Evolutionary conservation across 1,284 basidiomycete species (phyloP).

Genomic region (Austroboletus novae-zelandiae): DNA sequence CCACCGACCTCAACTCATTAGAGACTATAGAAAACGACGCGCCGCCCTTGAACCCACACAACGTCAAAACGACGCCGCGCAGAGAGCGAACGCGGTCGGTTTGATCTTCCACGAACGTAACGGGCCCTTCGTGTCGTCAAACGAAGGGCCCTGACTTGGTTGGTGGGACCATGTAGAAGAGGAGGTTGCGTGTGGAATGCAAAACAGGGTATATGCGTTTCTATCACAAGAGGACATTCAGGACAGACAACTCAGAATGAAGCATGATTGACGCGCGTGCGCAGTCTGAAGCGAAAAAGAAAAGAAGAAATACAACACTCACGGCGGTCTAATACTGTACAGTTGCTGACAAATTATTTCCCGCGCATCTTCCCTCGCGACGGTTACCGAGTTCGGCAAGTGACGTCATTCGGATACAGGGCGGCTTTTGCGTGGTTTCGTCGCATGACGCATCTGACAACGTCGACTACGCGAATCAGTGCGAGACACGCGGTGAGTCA

Average conservation of each 20-base stretch:
- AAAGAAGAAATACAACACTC: background rate
- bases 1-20: constrained; percentile 53
- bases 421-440: too few species aligned
- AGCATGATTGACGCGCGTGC: too few species aligned
- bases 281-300: background rate
- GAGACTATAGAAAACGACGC: constrained; percentile 39
- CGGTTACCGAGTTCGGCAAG: constrained; percentile 14
- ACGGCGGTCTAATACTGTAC: constrained; percentile 16
- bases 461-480: constrained; percentile 28
- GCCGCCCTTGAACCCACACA: constrained; percentile 39
- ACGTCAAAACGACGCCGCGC: constrained; percentile 47
- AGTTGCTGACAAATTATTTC: constrained; percentile 22
- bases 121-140: constrained; percentile 42
- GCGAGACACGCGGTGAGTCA: too few species aligned
- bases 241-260: background rate
- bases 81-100: constrained; percentile 35
- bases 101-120: constrained; percentile 59
- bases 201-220: background rate
- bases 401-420: constrained; percentile 15
- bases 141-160: constrained; percentile 52
- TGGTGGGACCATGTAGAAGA: constrained; percentile 38
- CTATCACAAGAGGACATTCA: background rate
- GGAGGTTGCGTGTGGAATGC: too few species aligned
- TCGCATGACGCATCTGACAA: too few species aligned
- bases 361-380: constrained; percentile 3